phyloP scores from a whole-genome alignment of 2,329 filamentous ascomycete genomes.

The Davidsoniella australis region DNA sequence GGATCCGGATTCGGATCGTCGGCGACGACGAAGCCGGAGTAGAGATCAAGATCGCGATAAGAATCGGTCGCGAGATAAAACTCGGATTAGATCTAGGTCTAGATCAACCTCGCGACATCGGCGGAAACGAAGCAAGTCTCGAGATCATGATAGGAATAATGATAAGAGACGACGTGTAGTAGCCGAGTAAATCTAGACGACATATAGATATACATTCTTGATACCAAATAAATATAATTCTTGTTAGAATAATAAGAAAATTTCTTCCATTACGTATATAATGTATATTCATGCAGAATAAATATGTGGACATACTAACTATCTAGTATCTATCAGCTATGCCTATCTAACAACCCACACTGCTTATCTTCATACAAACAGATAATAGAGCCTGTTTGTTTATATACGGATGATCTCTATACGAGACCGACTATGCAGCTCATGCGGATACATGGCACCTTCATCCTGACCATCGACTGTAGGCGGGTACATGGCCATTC shows the following conservation, averaged over 20 bases:
- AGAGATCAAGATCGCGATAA: constrained; percentile 19
- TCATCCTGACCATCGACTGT: constrained; percentile 39
- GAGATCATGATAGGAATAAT: constrained; percentile 33
- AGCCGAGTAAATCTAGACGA: constrained; percentile 17
- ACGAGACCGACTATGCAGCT: constrained; percentile 63
- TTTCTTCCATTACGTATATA: neutral
- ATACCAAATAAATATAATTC: neutral
- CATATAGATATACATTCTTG: constrained; percentile 1
- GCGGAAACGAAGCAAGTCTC: constrained; percentile 34
- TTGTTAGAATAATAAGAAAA: too few species aligned
- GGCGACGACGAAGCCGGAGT: constrained; percentile 12
- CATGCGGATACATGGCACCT: constrained; percentile 48
- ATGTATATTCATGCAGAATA: neutral
- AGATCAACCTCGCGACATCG: constrained; percentile 19
- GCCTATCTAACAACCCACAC: neutral
- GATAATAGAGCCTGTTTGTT: constrained; percentile 10
- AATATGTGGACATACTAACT: neutral
- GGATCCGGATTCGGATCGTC: constrained; percentile 17
- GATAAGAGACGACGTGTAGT: constrained; percentile 46
- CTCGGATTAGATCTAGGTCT: constrained; percentile 21
- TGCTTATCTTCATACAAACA: neutral
- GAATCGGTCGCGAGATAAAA: constrained; percentile 13
- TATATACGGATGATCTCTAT: constrained; percentile 75
- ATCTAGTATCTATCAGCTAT: neutral
- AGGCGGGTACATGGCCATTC: constrained; percentile 57